Evolutionary conservation across 208 protist species (phyloP).

Genomic region (Angomonas ambiguus): DNA sequence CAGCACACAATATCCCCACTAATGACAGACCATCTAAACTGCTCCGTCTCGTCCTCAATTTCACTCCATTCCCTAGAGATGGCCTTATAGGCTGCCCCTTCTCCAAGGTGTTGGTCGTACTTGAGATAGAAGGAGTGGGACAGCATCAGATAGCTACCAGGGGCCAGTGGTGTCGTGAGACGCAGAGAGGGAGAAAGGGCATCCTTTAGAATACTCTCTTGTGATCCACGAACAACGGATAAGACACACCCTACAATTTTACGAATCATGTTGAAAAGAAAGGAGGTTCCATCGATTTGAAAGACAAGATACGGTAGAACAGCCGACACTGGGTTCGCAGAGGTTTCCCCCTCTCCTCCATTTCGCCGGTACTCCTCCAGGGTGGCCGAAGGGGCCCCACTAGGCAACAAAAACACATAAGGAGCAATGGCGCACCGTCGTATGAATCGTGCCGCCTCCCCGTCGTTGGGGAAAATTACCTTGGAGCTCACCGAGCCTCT

Average conservation of each 20-base stretch:
- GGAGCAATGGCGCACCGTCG: constrained; percentile 61
- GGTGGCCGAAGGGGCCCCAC: not conserved
- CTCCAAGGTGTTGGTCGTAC: constrained; percentile 47
- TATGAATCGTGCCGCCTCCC: constrained; percentile 64
- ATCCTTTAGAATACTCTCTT: constrained; percentile 36
- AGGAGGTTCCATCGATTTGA: constrained; percentile 80
- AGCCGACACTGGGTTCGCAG: not conserved
- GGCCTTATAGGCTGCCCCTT: constrained; percentile 2
- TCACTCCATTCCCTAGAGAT: constrained; percentile 41
- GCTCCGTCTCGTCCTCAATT: constrained; percentile 29
- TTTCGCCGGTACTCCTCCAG: constrained; percentile 20
- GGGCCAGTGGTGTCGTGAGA: constrained; percentile 62
- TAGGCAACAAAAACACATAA: constrained; percentile 53
- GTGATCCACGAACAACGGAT: constrained; percentile 55
- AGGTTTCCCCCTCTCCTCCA: not conserved
- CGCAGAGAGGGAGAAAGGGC: constrained; percentile 47
- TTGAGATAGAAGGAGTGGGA: constrained; percentile 58
- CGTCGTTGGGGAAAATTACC: constrained; percentile 44
- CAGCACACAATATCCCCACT: constrained; percentile 52
- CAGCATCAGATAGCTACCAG: constrained; percentile 64
- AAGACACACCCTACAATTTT: constrained; percentile 75
- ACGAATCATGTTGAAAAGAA: constrained; percentile 89
- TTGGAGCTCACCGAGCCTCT: constrained; percentile 31
- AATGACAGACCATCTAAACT: constrained; percentile 39
- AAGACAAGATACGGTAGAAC: constrained; percentile 69